These are phyloP conservation scores for Dalbergia oliveri DNA, from an alignment of 306 rosid genomes.

Conservation along the genomic window DNA sequence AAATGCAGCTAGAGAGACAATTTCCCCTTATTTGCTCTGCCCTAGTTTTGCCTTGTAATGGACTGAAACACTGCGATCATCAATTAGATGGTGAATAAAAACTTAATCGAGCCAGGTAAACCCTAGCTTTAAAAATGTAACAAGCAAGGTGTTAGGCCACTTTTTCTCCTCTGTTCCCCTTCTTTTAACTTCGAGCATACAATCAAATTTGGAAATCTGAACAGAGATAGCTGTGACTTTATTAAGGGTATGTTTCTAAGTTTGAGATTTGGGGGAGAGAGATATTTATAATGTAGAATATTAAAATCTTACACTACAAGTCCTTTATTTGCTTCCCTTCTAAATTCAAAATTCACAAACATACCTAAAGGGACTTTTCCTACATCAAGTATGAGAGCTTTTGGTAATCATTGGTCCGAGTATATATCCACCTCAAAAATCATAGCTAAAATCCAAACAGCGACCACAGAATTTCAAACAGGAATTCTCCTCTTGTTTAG, in stretches of 20 bases:
- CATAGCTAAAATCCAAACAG: neutral
- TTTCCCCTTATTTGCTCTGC: neutral
- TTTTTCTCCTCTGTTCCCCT: neutral
- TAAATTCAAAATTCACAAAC: too few relatives aligned
- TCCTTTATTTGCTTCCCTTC: too few relatives aligned
- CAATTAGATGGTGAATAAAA: neutral
- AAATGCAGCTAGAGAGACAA: neutral
- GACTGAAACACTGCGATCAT: neutral
- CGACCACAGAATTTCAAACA: slow-evolving; percentile 3
- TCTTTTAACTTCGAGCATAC: neutral
- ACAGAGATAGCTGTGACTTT: neutral
- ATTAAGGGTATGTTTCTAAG: too few relatives aligned
- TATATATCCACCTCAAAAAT: neutral
- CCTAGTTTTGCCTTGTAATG: neutral
- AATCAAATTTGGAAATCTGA: neutral
- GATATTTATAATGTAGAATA: too few relatives aligned
- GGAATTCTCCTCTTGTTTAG: neutral
- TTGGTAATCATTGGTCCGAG: slow-evolving; percentile 1
- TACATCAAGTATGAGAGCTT: neutral
- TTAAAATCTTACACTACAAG: too few relatives aligned
- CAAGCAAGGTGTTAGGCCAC: too few relatives aligned
- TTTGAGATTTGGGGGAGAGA: too few relatives aligned
- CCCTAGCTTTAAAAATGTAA: too few relatives aligned
- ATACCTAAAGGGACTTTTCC: neutral
- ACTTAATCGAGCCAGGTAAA: too few relatives aligned